These are phyloP conservation scores for Ceratocystis eucalypticola DNA, from an alignment of 2,329 filamentous ascomycete genomes.

Conservation along the genomic window DNA sequence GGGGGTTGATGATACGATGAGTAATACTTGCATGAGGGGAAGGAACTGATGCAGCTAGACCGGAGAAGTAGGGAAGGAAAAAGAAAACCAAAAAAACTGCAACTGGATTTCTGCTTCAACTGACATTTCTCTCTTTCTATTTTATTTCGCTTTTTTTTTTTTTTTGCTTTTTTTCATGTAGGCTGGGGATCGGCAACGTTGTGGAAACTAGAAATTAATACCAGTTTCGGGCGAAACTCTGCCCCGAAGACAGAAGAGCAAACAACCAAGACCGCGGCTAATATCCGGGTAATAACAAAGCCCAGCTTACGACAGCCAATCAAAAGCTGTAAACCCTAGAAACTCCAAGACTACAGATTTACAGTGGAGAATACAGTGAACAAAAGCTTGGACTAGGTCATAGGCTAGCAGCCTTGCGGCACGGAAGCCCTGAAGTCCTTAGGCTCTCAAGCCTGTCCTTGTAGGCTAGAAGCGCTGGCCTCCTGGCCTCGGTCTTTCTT, in stretches of 20 bases:
- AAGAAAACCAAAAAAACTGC: too few relatives aligned
- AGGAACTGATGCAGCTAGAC: background rate
- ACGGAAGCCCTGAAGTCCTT: background rate
- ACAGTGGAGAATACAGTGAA: background rate
- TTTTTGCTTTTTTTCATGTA: too few relatives aligned
- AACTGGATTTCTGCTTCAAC: too few relatives aligned
- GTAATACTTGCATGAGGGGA: too few relatives aligned
- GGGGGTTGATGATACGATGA: background rate
- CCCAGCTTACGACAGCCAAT: background rate
- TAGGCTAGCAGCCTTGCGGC: background rate
- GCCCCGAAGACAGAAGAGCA: background rate
- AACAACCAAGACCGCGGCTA: background rate
- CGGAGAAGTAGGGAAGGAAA: too few relatives aligned
- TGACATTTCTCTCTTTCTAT: too few relatives aligned
- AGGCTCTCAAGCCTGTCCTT: background rate
- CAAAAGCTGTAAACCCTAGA: background rate
- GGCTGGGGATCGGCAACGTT: too few relatives aligned
- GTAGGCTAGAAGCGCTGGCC: background rate
- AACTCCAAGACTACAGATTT: too few relatives aligned
- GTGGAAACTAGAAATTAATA: too few relatives aligned
- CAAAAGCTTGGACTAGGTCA: background rate
- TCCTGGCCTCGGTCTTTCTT: background rate
- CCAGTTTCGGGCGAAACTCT: background rate
- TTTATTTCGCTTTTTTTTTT: too few relatives aligned
- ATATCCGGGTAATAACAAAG: background rate